A percentile compares a stretch with the other conserved stretches of the same genome.
Evolutionary conservation across 148 eudicot species (phyloP).

Genomic region (Rhododendron molle): DNA sequence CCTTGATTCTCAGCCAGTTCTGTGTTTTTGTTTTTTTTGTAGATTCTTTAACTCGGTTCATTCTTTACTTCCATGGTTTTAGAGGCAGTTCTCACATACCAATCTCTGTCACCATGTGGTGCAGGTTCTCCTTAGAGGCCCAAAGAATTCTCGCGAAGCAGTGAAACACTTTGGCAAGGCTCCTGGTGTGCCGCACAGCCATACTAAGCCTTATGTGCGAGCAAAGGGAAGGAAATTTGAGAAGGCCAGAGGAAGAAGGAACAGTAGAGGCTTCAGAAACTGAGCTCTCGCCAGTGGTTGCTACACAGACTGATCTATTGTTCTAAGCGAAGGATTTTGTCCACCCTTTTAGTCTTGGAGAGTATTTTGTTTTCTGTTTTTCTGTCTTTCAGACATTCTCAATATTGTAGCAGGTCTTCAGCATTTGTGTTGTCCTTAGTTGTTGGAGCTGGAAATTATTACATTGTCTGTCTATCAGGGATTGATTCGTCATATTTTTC

Average conservation of each 20-base stretch:
- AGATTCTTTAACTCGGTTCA: background rate
- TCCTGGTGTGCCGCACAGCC: slow-evolving; percentile 51
- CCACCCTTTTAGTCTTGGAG: background rate
- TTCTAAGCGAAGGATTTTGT: background rate
- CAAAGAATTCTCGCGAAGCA: slow-evolving; percentile 46
- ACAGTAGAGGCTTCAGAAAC: slow-evolving; percentile 36
- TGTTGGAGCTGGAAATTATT: background rate
- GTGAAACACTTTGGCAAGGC: slow-evolving; percentile 49
- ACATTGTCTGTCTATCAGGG: background rate
- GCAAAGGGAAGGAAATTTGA: slow-evolving; percentile 50
- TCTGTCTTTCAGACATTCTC: background rate
- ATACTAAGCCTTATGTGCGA: slow-evolving; percentile 47
- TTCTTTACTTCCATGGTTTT: background rate
- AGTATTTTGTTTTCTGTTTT: background rate
- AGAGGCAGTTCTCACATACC: background rate
- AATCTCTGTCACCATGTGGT: background rate
- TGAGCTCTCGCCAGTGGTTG: slow-evolving; percentile 5
- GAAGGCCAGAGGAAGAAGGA: slow-evolving; percentile 45
- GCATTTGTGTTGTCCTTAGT: background rate
- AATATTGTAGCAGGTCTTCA: background rate
- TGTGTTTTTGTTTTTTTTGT: background rate
- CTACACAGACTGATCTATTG: background rate
- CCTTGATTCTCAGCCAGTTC: background rate
- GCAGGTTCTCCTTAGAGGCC: slow-evolving; percentile 46
- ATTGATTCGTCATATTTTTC: background rate